phyloP scores from a whole-genome alignment of 257 asterid species.

The Apocynum venetum region DNA sequence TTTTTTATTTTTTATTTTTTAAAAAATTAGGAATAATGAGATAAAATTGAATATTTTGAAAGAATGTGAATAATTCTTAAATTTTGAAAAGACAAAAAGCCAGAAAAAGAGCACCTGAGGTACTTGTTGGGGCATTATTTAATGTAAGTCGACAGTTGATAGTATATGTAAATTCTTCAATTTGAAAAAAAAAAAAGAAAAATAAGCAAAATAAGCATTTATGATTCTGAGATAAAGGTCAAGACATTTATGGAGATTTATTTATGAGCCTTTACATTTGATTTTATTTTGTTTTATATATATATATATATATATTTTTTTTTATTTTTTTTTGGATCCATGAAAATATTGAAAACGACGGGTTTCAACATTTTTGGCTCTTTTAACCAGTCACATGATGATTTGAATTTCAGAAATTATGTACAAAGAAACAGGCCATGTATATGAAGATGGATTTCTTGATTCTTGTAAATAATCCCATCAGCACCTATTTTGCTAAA shows the following conservation, averaged over 20 bases:
- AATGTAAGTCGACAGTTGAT: not conserved
- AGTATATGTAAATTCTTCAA: not conserved
- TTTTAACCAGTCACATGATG: not conserved
- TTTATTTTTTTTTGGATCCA: not conserved
- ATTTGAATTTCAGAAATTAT: not conserved
- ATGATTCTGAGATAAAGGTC: not conserved
- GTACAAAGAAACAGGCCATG: not conserved
- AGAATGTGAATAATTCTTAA: too few relatives aligned
- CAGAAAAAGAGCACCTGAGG: not conserved
- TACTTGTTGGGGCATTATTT: too few relatives aligned
- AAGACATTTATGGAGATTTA: conserved; percentile 5
- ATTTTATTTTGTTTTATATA: too few relatives aligned
- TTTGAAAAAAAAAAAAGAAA: not conserved
- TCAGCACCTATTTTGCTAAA: too few relatives aligned
- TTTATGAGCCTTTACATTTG: not conserved
- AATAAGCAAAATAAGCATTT: not conserved
- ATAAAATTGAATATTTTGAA: too few relatives aligned
- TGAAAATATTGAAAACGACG: conserved; percentile 13
- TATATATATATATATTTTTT: too few relatives aligned
- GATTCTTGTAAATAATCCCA: too few relatives aligned
- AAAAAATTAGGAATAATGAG: too few relatives aligned
- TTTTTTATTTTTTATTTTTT: too few relatives aligned
- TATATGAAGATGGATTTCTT: not conserved
- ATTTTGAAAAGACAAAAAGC: not conserved
- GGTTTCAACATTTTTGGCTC: conserved; percentile 12